Evolutionary conservation across 192 early-diverging fungal species (phyloP).

Genomic region (Coemansia sp.): DNA sequence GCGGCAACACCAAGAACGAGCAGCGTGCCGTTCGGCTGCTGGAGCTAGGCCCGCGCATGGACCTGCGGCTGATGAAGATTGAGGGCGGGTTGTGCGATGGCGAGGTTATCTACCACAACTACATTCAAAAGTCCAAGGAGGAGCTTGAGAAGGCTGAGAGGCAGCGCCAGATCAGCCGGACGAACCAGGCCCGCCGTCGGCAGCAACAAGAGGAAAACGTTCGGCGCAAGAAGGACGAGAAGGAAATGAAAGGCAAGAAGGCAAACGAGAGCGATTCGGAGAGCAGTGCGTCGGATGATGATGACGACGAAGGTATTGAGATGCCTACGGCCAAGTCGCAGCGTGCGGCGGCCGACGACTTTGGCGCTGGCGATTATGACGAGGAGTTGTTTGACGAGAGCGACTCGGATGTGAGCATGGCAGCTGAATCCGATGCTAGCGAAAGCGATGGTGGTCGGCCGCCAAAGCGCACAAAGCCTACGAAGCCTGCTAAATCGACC

Average conservation of each 20-base stretch:
- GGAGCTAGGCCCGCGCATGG: conserved; percentile 91
- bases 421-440: not conserved
- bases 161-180: conserved; percentile 48
- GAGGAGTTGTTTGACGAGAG: not conserved
- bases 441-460: no score
- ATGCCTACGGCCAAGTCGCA: not conserved
- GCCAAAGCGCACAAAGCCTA: not conserved
- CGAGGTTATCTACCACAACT: conserved; percentile 88
- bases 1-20: conserved; percentile 68
- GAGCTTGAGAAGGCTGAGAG: conserved; percentile 66
- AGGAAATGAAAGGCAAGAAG: not conserved
- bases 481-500: not conserved
- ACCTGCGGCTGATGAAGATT: conserved; percentile 82
- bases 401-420: not conserved
- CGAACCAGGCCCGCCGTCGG: not conserved
- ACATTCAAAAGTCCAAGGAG: conserved; percentile 65
- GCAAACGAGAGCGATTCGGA: not conserved
- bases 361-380: not conserved
- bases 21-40: conserved; percentile 79
- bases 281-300: not conserved
- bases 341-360: not conserved
- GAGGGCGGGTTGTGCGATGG: conserved; percentile 84
- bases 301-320: not conserved
- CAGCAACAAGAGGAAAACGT: not conserved
- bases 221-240: not conserved